Evolutionary conservation across 2,329 filamentous ascomycete species (phyloP).

Genomic region (Cryphonectria parasitica): DNA sequence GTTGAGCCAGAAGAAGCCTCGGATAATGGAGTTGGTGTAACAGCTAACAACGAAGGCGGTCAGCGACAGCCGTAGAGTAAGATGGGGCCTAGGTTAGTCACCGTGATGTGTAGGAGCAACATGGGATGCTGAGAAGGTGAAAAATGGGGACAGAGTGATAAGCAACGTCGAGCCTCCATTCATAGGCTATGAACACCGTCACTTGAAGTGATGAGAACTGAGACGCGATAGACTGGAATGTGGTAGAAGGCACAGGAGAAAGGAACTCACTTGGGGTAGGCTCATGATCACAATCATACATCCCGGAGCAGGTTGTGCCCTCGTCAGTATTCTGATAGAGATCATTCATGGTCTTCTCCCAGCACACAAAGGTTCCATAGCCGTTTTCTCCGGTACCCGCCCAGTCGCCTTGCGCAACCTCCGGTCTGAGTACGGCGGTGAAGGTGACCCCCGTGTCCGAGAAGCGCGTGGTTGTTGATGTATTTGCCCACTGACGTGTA

Average conservation of each 20-base stretch:
- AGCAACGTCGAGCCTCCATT: not conserved
- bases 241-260: not conserved
- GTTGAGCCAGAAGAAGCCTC: not conserved
- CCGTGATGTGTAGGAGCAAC: not conserved
- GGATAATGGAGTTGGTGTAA: slow-evolving; percentile 6
- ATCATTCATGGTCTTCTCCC: slow-evolving; percentile 33
- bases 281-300: slow-evolving; percentile 40
- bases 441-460: slow-evolving; percentile 37
- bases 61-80: not conserved
- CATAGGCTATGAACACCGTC: not conserved
- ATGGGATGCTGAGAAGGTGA: not conserved
- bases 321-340: slow-evolving; percentile 36
- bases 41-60: not conserved
- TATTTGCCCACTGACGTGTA: slow-evolving; percentile 37
- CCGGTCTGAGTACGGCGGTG: slow-evolving; percentile 35
- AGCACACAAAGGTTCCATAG: slow-evolving; percentile 39
- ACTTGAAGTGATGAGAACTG: not conserved
- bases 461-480: slow-evolving; percentile 37
- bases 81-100: not conserved
- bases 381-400: slow-evolving; percentile 40
- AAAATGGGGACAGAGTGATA: not conserved
- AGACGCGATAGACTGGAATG: not conserved
- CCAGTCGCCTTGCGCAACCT: slow-evolving; percentile 36
- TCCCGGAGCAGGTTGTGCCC: slow-evolving; percentile 35
- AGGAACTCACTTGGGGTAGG: slow-evolving; percentile 32